Evolutionary conservation across 2,329 filamentous ascomycete species (phyloP).

Genomic region (Xylaria sp.): DNA sequence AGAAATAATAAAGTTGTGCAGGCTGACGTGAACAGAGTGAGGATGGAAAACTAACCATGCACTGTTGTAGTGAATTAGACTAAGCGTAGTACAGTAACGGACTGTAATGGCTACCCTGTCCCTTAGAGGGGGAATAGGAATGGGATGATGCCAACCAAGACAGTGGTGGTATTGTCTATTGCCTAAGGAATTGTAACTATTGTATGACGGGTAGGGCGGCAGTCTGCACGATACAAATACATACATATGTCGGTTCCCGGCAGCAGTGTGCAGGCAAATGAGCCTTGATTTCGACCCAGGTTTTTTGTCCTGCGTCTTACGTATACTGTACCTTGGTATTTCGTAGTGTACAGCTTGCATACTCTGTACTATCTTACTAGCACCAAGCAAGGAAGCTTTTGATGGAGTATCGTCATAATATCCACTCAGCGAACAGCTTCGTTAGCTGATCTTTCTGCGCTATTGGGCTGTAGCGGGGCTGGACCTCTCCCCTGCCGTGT

Average conservation of each 20-base stretch:
- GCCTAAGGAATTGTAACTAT: no score
- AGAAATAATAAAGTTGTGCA: background rate
- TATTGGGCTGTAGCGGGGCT: slow-evolving; percentile 26
- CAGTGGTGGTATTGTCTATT: background rate
- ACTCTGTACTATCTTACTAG: background rate
- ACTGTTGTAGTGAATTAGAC: background rate
- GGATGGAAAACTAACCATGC: background rate
- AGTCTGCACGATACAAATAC: background rate
- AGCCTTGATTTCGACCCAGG: slow-evolving; percentile 29
- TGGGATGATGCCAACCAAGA: background rate
- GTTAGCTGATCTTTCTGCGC: slow-evolving; percentile 20
- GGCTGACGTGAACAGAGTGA: slow-evolving; percentile 6
- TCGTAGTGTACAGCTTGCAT: background rate
- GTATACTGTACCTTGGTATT: background rate
- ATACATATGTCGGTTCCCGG: background rate
- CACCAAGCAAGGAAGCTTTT: slow-evolving; percentile 26
- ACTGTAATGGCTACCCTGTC: background rate
- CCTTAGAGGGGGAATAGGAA: slow-evolving; percentile 3
- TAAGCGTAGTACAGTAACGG: background rate
- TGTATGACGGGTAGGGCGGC: background rate
- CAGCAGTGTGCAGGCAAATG: slow-evolving; percentile 17
- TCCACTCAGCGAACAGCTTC: slow-evolving; percentile 22
- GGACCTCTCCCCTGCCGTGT: background rate
- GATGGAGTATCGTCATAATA: slow-evolving; percentile 35
- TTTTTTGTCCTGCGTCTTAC: slow-evolving; percentile 30